phyloP scores from a whole-genome alignment of 495 filamentous ascomycete species.

The Penicillium angulare region DNA sequence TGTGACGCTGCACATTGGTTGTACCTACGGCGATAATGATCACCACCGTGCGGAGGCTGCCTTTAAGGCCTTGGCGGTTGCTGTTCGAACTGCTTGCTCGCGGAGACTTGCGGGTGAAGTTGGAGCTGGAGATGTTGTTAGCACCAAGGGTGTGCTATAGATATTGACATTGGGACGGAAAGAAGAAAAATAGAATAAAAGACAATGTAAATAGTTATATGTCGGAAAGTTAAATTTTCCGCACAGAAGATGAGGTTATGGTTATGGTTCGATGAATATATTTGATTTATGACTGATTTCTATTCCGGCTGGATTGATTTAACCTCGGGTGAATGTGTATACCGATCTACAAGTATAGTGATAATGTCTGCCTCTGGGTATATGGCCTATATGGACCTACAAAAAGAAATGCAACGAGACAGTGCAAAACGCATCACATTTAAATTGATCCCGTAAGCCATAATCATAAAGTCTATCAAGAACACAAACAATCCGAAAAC shows the following conservation, averaged over 20 bases:
- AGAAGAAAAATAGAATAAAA: too few relatives aligned
- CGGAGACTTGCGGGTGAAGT: conserved; percentile 69
- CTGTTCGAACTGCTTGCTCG: conserved; percentile 70
- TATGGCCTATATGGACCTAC: too few relatives aligned
- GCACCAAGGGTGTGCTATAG: conserved; percentile 84
- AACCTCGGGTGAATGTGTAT: too few relatives aligned
- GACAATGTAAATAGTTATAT: not conserved
- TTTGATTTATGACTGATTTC: too few relatives aligned
- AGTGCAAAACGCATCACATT: too few relatives aligned
- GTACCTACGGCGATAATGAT: conserved; percentile 84
- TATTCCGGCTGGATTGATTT: too few relatives aligned
- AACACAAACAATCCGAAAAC: not conserved
- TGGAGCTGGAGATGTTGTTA: conserved; percentile 85
- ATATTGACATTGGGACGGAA: not conserved
- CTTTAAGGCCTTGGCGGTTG: conserved; percentile 93
- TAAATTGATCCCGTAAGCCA: not conserved
- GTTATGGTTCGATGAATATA: conserved; percentile 10
- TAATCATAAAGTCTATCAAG: not conserved
- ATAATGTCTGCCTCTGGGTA: too few relatives aligned
- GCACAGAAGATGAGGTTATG: conserved; percentile 4
- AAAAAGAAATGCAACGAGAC: too few relatives aligned
- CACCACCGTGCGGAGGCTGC: conserved; percentile 96
- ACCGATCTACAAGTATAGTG: too few relatives aligned
- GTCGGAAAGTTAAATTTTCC: not conserved
- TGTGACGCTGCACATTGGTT: conserved; percentile 93